These are phyloP conservation scores for Halteria grandinella DNA, from an alignment of 73 alveolate genomes.

Conservation along the genomic window DNA sequence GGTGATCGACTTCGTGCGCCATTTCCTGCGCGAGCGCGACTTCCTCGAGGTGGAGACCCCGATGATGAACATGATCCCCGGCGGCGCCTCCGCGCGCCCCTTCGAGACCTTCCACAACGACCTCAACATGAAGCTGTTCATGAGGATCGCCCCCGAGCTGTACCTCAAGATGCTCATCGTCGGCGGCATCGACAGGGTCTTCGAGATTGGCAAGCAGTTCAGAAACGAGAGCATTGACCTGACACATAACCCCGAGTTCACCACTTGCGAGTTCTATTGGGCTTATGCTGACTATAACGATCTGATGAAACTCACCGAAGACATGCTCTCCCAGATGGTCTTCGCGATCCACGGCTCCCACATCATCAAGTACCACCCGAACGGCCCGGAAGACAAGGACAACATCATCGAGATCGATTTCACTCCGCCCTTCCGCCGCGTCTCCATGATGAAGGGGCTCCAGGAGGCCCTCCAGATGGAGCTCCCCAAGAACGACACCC, in stretches of 20 bases:
- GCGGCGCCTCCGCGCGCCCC: slow-evolving; percentile 99
- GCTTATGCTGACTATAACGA: slow-evolving; percentile 99
- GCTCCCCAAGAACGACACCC: slow-evolving; percentile 78
- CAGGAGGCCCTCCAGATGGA: slow-evolving; percentile 82
- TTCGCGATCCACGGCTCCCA: slow-evolving; percentile 89
- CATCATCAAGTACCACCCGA: slow-evolving; percentile 91
- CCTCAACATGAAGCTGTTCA: slow-evolving; percentile 87
- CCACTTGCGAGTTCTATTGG: slow-evolving; percentile 99
- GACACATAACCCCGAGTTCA: slow-evolving; percentile 99
- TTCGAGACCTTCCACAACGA: slow-evolving; percentile 96
- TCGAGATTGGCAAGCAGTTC: slow-evolving; percentile 99
- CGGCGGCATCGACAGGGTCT: slow-evolving; percentile 99
- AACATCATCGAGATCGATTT: slow-evolving; percentile 88
- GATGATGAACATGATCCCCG: slow-evolving; percentile 94
- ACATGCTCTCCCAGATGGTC: slow-evolving; percentile 89
- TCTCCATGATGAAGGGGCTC: slow-evolving; percentile 93
- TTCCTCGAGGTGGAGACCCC: slow-evolving; percentile 99
- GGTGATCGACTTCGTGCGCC: slow-evolving; percentile 89
- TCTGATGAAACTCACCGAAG: slow-evolving; percentile 97
- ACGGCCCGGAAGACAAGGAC: slow-evolving; percentile 84
- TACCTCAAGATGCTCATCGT: slow-evolving; percentile 98
- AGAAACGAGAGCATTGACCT: slow-evolving; percentile 99
- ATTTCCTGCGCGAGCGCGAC: slow-evolving; percentile 88
- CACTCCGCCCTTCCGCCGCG: slow-evolving; percentile 97
- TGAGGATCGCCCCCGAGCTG: slow-evolving; percentile 99